Conservation (phyloP, 1,139 yeast genomes). For the Candida sp. region DNA sequence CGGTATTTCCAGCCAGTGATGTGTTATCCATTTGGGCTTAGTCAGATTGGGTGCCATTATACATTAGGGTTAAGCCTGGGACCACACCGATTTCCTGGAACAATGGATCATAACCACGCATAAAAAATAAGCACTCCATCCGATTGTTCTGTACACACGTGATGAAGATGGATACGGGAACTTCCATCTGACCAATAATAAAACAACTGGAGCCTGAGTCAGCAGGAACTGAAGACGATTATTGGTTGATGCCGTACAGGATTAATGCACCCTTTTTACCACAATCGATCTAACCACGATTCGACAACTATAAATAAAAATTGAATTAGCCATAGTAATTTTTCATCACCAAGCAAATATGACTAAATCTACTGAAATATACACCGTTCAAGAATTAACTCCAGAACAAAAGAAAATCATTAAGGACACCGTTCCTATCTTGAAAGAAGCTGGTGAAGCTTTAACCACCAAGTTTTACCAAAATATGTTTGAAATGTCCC, state of each 20-base stretch:
- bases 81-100: not conserved
- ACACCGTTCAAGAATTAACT: constrained; percentile 14
- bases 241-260: not conserved
- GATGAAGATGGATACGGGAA: not conserved
- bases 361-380: not conserved
- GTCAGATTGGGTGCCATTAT: not conserved
- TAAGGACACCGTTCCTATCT: constrained; percentile 56
- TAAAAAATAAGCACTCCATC: not conserved
- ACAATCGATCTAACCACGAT: too few species aligned
- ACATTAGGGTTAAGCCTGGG: too few species aligned
- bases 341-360: not conserved
- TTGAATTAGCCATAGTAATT: not conserved
- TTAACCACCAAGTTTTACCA: constrained; percentile 54
- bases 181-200: not conserved
- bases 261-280: not conserved
- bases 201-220: not conserved
- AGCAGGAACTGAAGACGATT: not conserved
- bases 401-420: constrained; percentile 35
- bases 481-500: constrained; percentile 51
- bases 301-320: not conserved
- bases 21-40: not conserved
- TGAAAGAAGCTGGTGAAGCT: constrained; percentile 53
- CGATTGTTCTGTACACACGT: not conserved
- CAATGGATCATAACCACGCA: not conserved
- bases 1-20: not conserved